Evolutionary conservation across 257 asterid species (phyloP).

Genomic region (Nicotiana benthamiana): DNA sequence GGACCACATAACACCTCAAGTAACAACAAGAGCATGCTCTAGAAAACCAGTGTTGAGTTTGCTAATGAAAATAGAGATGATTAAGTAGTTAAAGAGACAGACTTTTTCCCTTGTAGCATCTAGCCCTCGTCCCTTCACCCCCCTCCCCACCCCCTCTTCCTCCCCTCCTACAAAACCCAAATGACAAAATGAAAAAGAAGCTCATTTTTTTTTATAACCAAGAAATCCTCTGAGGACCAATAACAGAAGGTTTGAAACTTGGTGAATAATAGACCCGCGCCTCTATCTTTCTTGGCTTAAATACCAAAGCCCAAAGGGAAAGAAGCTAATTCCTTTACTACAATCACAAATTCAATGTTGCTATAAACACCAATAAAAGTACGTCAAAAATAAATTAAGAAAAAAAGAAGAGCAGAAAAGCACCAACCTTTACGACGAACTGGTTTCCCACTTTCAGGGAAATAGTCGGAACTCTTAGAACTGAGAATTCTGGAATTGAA

Average conservation of each 20-base stretch:
- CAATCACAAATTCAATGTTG: neutral
- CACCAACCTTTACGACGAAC: constrained; percentile 38
- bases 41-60: neutral
- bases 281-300: too few relatives aligned
- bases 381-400: neutral
- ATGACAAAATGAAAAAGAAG: neutral
- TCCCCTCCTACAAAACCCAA: neutral
- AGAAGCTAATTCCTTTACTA: neutral
- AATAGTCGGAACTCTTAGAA: constrained; percentile 29
- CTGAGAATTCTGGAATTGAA: constrained; percentile 22
- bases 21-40: neutral
- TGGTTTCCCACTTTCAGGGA: constrained; percentile 26
- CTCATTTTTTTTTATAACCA: too few relatives aligned
- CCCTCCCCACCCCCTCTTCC: neutral
- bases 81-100: too few relatives aligned
- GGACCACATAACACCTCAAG: neutral
- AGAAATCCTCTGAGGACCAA: too few relatives aligned
- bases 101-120: neutral
- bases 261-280: too few relatives aligned
- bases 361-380: neutral
- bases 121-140: neutral
- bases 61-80: neutral
- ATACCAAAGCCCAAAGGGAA: too few relatives aligned
- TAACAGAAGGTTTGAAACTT: too few relatives aligned
- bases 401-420: neutral